Conservation (phyloP, 192 early-diverging fungal species). For the Backusella sp. region DNA sequence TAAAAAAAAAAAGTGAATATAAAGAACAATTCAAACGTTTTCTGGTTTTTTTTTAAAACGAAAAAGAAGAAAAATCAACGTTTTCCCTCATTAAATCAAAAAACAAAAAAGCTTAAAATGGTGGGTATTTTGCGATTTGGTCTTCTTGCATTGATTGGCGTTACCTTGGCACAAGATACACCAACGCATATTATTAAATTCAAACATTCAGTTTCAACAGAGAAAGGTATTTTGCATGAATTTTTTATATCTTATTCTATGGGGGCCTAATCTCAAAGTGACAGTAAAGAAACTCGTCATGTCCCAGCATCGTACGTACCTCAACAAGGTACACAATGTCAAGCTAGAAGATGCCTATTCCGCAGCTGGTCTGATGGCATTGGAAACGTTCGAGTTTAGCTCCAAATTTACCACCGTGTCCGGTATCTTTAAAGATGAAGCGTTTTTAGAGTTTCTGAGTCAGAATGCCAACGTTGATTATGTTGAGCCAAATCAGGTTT, state of each 20-base stretch:
- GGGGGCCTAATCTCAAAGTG: background rate
- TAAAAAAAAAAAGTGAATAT: background rate
- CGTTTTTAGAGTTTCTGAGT: conserved; percentile 23
- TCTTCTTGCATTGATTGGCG: background rate
- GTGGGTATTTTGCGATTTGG: background rate
- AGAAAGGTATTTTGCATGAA: conserved; percentile 17
- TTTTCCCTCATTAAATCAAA: background rate
- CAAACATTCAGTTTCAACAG: conserved; percentile 12
- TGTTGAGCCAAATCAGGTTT: conserved; percentile 26
- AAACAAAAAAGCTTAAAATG: background rate
- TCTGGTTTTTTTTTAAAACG: background rate
- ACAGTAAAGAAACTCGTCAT: conserved; percentile 9
- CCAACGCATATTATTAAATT: conserved; percentile 39
- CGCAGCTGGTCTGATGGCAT: conserved; percentile 2
- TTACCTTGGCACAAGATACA: background rate
- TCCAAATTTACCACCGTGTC: conserved; percentile 18
- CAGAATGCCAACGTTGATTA: conserved; percentile 16
- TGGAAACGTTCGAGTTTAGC: conserved; percentile 11
- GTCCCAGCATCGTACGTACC: conserved; percentile 4
- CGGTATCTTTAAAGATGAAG: conserved; percentile 21
- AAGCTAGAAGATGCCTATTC: background rate
- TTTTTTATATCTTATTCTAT: background rate
- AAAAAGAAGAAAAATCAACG: background rate
- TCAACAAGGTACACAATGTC: background rate
- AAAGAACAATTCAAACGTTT: background rate